A percentile compares a stretch with the other conserved stretches of the same genome.
Conservation (phyloP, 1,139 yeast species). For the Kluyveromyces sp. region DNA sequence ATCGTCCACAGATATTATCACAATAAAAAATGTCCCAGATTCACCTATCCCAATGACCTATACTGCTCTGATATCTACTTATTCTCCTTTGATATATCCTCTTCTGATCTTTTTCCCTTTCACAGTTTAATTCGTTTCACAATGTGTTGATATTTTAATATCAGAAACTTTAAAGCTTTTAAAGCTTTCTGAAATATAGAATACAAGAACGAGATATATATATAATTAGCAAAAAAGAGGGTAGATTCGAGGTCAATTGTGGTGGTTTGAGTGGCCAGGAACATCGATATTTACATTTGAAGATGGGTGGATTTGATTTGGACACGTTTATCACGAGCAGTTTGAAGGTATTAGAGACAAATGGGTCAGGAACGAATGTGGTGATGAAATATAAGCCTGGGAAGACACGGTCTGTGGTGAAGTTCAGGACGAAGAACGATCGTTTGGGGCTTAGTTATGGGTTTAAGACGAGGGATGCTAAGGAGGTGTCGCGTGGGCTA, state of each 20-base stretch:
- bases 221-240: no score
- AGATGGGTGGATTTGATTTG: conserved; percentile 30
- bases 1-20: no score
- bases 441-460: conserved; percentile 59
- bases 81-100: no score
- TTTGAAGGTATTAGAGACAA: conserved; percentile 38
- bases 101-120: no score
- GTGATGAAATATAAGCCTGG: conserved; percentile 42
- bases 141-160: no score
- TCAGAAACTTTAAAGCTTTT: no score
- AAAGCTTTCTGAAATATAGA: no score
- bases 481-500: conserved; percentile 71
- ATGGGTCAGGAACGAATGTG: conserved; percentile 42
- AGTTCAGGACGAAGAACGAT: conserved; percentile 68
- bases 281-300: conserved; percentile 1
- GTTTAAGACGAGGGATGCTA: conserved; percentile 53
- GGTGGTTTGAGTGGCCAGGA: not conserved
- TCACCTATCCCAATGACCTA: no score
- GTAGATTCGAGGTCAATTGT: not conserved
- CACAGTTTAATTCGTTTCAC: no score
- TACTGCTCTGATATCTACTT: no score
- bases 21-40: no score
- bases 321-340: conserved; percentile 46
- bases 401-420: conserved; percentile 32
- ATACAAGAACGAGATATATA: no score